A percentile compares a stretch with the other conserved stretches of the same genome.
These are phyloP conservation scores for Aureobasidium sp. DNA, from an alignment of 2,329 filamentous ascomycete genomes.

Conservation along the genomic window DNA sequence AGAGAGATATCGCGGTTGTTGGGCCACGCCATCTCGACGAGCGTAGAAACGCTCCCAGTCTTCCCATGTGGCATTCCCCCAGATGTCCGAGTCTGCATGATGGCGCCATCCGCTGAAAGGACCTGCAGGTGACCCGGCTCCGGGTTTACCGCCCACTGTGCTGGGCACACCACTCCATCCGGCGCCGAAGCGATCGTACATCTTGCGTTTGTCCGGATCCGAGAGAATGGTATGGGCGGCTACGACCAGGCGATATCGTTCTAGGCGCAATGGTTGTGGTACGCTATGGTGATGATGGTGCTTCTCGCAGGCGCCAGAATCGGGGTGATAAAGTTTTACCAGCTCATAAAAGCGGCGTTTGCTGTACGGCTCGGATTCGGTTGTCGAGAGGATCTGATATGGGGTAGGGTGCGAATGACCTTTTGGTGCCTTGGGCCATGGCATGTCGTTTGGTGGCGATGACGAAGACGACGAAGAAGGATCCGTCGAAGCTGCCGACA, in stretches of 20 bases:
- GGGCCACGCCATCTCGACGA: neutral
- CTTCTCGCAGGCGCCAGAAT: constrained; percentile 45
- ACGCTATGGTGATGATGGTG: constrained; percentile 38
- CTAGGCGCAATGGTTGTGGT: constrained; percentile 58
- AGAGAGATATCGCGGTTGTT: constrained; percentile 59
- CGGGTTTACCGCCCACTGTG: constrained; percentile 11
- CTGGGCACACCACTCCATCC: constrained; percentile 60
- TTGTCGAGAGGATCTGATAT: constrained; percentile 74
- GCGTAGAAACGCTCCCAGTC: constrained; percentile 68
- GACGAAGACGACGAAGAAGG: constrained; percentile 13
- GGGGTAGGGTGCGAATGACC: constrained; percentile 57
- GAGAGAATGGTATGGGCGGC: constrained; percentile 83
- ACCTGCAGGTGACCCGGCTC: constrained; percentile 19
- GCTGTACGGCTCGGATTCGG: constrained; percentile 59
- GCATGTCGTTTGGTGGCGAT: constrained; percentile 21
- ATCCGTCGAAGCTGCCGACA: neutral
- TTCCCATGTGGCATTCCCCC: constrained; percentile 87
- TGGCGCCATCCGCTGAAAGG: constrained; percentile 29
- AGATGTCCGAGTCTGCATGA: constrained; percentile 41
- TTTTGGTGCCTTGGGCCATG: constrained; percentile 28
- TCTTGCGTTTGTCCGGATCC: constrained; percentile 65
- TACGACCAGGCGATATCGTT: constrained; percentile 83
- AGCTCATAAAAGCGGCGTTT: constrained; percentile 83
- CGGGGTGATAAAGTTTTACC: constrained; percentile 93
- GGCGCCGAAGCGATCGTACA: constrained; percentile 73